Evolutionary conservation across 2,329 filamentous ascomycete genomes (phyloP).

Genomic region (Aspergillus transmontanensis): DNA sequence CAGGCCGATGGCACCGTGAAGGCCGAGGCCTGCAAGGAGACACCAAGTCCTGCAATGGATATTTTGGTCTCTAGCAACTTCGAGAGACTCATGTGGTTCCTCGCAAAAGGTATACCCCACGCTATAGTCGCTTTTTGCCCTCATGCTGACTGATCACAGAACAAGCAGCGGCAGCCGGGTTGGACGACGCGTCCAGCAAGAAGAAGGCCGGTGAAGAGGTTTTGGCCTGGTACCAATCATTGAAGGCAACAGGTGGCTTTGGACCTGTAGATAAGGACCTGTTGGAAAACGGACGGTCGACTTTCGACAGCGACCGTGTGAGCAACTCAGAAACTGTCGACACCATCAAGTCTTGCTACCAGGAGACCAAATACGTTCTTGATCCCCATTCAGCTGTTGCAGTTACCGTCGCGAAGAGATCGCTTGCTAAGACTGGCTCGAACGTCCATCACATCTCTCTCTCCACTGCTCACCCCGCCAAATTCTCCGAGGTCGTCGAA

Average conservation of each 20-base stretch:
- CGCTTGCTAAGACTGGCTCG: conserved; percentile 56
- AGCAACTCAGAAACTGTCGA: conserved; percentile 67
- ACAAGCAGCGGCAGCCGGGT: conserved; percentile 53
- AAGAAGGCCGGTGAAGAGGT: conserved; percentile 12
- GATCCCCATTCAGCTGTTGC: conserved; percentile 94
- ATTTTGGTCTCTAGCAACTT: conserved; percentile 97
- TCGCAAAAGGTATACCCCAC: conserved; percentile 41
- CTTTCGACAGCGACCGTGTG: conserved; percentile 77
- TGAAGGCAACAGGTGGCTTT: conserved; percentile 9
- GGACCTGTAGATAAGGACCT: conserved; percentile 31
- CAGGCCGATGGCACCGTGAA: neutral
- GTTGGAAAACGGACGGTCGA: conserved; percentile 52
- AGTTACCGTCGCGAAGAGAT: conserved; percentile 73
- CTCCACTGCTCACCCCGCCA: conserved; percentile 92
- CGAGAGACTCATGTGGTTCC: conserved; percentile 91
- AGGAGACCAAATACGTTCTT: conserved; percentile 70
- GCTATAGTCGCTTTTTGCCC: conserved; percentile 42
- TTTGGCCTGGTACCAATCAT: conserved; percentile 11
- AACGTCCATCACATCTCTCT: conserved; percentile 73
- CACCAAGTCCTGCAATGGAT: conserved; percentile 94
- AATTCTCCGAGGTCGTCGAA: conserved; percentile 86
- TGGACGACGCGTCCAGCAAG: conserved; percentile 60
- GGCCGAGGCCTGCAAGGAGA: conserved; percentile 64
- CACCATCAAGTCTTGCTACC: conserved; percentile 63
- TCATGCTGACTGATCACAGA: conserved; percentile 11